phyloP scores from a whole-genome alignment of 805 yeast genomes.

The Yarrowia phangngaensis region DNA sequence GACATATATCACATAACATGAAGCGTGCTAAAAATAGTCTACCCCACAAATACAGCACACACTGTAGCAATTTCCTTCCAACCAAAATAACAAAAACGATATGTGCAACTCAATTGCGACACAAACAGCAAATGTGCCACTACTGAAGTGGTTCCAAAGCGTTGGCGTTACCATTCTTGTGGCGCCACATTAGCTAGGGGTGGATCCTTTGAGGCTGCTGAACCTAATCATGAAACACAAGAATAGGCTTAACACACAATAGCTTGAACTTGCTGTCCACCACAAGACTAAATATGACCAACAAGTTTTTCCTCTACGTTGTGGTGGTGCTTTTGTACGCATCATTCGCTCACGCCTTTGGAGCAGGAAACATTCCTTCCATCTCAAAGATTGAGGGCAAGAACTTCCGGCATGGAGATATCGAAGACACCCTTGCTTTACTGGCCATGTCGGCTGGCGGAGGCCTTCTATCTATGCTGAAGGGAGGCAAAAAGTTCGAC shows the following conservation, averaged over 20 bases:
- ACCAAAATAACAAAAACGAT: too few relatives aligned
- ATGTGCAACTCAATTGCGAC: too few relatives aligned
- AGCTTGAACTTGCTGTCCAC: too few relatives aligned
- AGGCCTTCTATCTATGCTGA: constrained; percentile 28
- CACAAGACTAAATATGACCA: neutral
- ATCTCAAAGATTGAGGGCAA: constrained; percentile 32
- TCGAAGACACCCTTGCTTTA: constrained; percentile 33
- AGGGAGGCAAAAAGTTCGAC: constrained; percentile 33
- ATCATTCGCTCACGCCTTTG: constrained; percentile 30
- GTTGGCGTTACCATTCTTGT: too few relatives aligned
- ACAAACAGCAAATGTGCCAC: too few relatives aligned
- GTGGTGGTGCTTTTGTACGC: constrained; percentile 19
- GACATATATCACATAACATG: too few relatives aligned
- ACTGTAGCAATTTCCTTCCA: too few relatives aligned
- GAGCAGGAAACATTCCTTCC: constrained; percentile 35
- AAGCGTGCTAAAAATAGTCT: too few relatives aligned
- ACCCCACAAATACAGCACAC: too few relatives aligned
- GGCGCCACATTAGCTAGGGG: too few relatives aligned
- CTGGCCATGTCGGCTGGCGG: constrained; percentile 31
- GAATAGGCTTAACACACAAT: neutral
- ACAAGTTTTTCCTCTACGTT: constrained; percentile 6
- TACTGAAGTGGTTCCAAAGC: too few relatives aligned
- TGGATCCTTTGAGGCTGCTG: too few relatives aligned
- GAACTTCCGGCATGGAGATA: constrained; percentile 35
- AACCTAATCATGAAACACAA: constrained; percentile 17